phyloP scores from a whole-genome alignment of 495 filamentous ascomycete genomes.

The Aspergillus nanangensis region DNA sequence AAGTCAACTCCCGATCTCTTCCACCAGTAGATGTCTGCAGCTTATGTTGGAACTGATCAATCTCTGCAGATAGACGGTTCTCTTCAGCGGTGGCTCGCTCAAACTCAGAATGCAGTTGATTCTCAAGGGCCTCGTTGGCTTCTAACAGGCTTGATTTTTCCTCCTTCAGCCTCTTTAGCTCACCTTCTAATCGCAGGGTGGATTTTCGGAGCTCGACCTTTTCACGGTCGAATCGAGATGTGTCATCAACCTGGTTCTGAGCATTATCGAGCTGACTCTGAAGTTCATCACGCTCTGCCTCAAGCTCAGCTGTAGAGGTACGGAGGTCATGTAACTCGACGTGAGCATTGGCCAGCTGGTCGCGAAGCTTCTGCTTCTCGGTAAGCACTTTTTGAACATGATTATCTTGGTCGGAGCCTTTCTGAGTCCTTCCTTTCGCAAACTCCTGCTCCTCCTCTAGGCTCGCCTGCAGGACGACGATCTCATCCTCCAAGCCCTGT shows the following conservation, averaged over 20 bases:
- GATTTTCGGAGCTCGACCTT: constrained; percentile 57
- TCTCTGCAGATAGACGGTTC: constrained; percentile 51
- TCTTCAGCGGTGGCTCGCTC: constrained; percentile 55
- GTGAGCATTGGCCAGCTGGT: constrained; percentile 56
- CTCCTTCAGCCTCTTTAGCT: constrained; percentile 53
- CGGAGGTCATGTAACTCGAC: constrained; percentile 56
- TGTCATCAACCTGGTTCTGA: constrained; percentile 47
- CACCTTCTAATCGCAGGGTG: constrained; percentile 54
- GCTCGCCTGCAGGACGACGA: constrained; percentile 68
- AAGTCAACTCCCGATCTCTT: constrained; percentile 46
- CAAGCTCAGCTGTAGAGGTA: constrained; percentile 45
- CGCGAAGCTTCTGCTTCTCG: constrained; percentile 60
- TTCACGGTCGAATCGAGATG: constrained; percentile 56
- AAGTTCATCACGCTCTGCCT: constrained; percentile 62
- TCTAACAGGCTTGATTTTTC: constrained; percentile 49
- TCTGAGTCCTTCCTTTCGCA: constrained; percentile 51
- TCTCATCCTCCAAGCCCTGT: constrained; percentile 73
- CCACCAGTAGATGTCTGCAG: constrained; percentile 35
- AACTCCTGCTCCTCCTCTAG: constrained; percentile 71
- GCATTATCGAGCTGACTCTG: constrained; percentile 49
- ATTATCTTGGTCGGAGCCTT: constrained; percentile 40
- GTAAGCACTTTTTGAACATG: constrained; percentile 45
- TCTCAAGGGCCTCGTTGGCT: constrained; percentile 48
- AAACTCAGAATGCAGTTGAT: constrained; percentile 50
- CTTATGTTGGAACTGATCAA: constrained; percentile 51